Conservation (phyloP, 2,329 filamentous ascomycete genomes). For the Exophiala viscosa region DNA sequence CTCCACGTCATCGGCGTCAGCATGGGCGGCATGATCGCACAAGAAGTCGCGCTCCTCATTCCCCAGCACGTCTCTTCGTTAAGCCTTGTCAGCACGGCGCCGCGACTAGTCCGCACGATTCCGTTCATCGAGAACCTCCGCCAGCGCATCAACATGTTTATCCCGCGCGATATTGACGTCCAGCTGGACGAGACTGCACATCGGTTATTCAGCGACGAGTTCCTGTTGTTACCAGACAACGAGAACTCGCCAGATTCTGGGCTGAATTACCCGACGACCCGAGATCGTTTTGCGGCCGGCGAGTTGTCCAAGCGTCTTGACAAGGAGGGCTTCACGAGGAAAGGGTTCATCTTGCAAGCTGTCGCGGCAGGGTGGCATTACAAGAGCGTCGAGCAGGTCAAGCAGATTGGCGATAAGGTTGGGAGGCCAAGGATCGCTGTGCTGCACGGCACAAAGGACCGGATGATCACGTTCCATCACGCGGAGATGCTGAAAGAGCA, state of each 20-base stretch:
- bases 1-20: slow-evolving; percentile 73
- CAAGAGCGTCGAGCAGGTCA: slow-evolving; percentile 66
- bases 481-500: slow-evolving; percentile 64
- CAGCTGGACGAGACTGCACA: slow-evolving; percentile 62
- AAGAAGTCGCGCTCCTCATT: slow-evolving; percentile 59
- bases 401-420: slow-evolving; percentile 62
- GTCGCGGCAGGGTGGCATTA: slow-evolving; percentile 75
- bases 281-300: slow-evolving; percentile 75
- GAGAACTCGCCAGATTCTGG: slow-evolving; percentile 26
- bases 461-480: slow-evolving; percentile 72
- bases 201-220: slow-evolving; percentile 63
- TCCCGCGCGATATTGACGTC: slow-evolving; percentile 67
- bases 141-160: slow-evolving; percentile 53
- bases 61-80: slow-evolving; percentile 41
- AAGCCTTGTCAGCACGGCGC: slow-evolving; percentile 60
- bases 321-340: slow-evolving; percentile 57
- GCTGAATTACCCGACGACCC: slow-evolving; percentile 65
- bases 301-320: slow-evolving; percentile 70
- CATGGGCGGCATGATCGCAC: slow-evolving; percentile 89
- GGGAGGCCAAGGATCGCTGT: slow-evolving; percentile 72
- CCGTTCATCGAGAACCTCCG: slow-evolving; percentile 61
- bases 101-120: slow-evolving; percentile 57
- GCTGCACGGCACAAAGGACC: slow-evolving; percentile 70
- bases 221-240: slow-evolving; percentile 37
- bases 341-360: slow-evolving; percentile 72